Base-by-base conservation (phyloP, 2,329 filamentous ascomycete genomes). In the Apiospora saccharicola region DNA sequence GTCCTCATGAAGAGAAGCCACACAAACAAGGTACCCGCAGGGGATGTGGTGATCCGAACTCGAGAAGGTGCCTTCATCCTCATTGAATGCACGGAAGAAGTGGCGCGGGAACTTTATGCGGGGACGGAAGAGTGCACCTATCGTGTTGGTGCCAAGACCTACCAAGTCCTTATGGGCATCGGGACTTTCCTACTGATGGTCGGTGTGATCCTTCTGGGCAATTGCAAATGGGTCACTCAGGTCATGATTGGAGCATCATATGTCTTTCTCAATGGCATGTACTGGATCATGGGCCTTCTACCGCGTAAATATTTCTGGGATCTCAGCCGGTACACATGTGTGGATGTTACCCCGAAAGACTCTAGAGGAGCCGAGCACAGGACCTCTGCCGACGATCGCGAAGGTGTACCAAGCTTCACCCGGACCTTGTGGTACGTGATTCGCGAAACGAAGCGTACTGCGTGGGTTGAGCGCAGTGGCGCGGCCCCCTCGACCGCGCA, bases 101-200 rank as follows among this genome's bases (percentile, higher is more conserved):
- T 91, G 1, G 87, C 89, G 1, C 85, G 90, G n/a, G 90, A 91
- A 77, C 83, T 92, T 0, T 91, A 91, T 79, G 86, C 0, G 89
- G 89, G 57, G 22, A 90, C 88, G 0, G 89, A 91, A 75, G 86
- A 89, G 76, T 91, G 90, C 79, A 77, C 86, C 41, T 91, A 91
- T 75, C 82, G 84, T 34, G 85, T 90, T 57, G 80, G 80, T 4
- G 83, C 80, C 41, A 81, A 77, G n/a, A 75, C 76, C 1, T 90
- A 90, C 77, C 85, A 87, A 26, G 78, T 83, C 0, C 84, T 90
- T 10, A 90, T 91, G 81, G 89, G 86, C 0, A 57, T 87, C 1
- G 89, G 88, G 46, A 92, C 90, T 12, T 85, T 89, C 12, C 75
- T 91, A 37, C 30, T 92, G 64, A 92, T 92, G 90, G 77, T 88